phyloP scores from a whole-genome alignment of 2,329 filamentous ascomycete species.

The Oidium heveae region DNA sequence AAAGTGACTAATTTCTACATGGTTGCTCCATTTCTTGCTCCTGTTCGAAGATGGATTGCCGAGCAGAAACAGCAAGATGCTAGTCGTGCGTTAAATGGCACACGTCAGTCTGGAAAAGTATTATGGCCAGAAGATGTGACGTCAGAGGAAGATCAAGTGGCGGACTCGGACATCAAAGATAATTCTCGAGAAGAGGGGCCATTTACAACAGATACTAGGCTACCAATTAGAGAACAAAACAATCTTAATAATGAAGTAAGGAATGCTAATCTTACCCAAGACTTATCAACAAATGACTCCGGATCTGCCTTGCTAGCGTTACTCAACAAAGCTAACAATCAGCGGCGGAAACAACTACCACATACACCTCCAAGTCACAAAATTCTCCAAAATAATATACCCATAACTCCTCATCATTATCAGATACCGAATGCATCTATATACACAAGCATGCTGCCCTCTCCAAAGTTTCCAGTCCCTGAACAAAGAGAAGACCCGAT shows the following conservation, averaged over 20 bases:
- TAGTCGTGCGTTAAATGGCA: constrained; percentile 17
- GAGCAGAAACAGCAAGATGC: constrained; percentile 53
- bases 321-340: constrained; percentile 15
- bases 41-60: constrained; percentile 74
- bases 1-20: constrained; percentile 82
- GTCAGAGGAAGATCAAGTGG: constrained; percentile 31
- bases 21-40: constrained; percentile 78
- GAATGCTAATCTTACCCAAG: constrained; percentile 15
- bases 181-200: constrained; percentile 1
- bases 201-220: not conserved
- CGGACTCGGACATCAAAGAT: constrained; percentile 6
- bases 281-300: constrained; percentile 11
- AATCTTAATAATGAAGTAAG: constrained; percentile 27
- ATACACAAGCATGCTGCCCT: constrained; percentile 20
- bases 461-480: constrained; percentile 21
- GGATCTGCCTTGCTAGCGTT: constrained; percentile 28
- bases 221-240: not conserved
- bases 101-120: constrained; percentile 19
- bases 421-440: constrained; percentile 25
- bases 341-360: constrained; percentile 7
- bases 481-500: constrained; percentile 12
- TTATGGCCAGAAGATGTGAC: constrained; percentile 27
- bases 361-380: constrained; percentile 31
- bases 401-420: constrained; percentile 28
- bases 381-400: constrained; percentile 23